phyloP scores from a whole-genome alignment of 2,329 filamentous ascomycete species.

The Ceratocystis destructans region DNA sequence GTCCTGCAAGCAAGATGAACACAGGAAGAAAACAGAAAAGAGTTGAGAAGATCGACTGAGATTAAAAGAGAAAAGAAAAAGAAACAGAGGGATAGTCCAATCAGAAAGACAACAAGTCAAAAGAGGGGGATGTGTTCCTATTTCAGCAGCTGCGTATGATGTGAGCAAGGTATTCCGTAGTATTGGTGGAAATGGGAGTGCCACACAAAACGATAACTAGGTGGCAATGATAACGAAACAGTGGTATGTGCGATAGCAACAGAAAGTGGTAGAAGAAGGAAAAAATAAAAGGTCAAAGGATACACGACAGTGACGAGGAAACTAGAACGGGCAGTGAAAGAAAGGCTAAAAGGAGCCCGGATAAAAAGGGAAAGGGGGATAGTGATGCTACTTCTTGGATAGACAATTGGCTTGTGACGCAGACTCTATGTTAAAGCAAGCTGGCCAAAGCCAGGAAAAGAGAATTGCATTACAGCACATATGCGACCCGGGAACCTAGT shows the following conservation, averaged over 20 bases:
- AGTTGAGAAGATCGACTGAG: conserved; percentile 19
- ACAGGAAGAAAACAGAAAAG: conserved; percentile 4
- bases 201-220: neutral
- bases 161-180: conserved; percentile 14
- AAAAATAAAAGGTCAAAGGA: neutral
- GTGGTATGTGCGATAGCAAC: neutral
- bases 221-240: neutral
- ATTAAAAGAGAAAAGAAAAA: conserved; percentile 4
- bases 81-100: neutral
- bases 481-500: conserved; percentile 4
- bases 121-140: conserved; percentile 16
- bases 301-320: neutral
- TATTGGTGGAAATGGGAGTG: neutral
- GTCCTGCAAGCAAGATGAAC: neutral
- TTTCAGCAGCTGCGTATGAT: conserved; percentile 16
- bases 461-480: too few relatives aligned
- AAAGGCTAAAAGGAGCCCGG: neutral
- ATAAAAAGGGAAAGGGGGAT: neutral
- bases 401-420: neutral
- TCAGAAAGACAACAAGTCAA: conserved; percentile 3
- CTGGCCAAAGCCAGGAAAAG: neutral
- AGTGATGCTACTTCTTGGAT: neutral
- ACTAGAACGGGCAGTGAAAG: too few relatives aligned
- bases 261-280: neutral
- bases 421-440: conserved; percentile 2